Evolutionary conservation across 176 grass and related monocot genomes (phyloP).

Genomic region (Guadua angustifolia): DNA sequence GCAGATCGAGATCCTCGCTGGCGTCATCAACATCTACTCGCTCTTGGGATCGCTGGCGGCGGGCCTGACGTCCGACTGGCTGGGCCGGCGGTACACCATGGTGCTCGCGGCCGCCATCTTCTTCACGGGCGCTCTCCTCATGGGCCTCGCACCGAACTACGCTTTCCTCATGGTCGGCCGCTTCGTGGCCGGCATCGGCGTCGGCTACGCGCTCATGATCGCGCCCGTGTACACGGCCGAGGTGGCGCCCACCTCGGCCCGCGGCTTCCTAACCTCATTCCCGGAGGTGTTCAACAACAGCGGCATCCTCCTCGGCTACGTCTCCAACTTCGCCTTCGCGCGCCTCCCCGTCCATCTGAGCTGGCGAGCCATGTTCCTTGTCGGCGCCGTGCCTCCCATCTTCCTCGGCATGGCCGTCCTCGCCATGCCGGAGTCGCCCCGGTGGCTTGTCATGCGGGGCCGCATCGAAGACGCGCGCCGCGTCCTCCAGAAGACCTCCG

Average conservation of each 20-base stretch:
- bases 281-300: slow-evolving; percentile 89
- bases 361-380: slow-evolving; percentile 91
- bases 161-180: slow-evolving; percentile 75
- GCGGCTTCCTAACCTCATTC: slow-evolving; percentile 83
- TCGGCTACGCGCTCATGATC: slow-evolving; percentile 80
- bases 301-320: slow-evolving; percentile 83
- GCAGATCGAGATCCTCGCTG: slow-evolving; percentile 83
- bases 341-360: slow-evolving; percentile 62
- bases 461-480: slow-evolving; percentile 66
- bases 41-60: slow-evolving; percentile 76
- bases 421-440: slow-evolving; percentile 90
- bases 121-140: slow-evolving; percentile 73
- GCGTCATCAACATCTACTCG: slow-evolving; percentile 81
- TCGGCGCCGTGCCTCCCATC: slow-evolving; percentile 75
- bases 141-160: slow-evolving; percentile 79
- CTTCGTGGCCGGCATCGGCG: slow-evolving; percentile 85
- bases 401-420: slow-evolving; percentile 77
- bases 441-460: slow-evolving; percentile 95
- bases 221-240: slow-evolving; percentile 89
- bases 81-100: slow-evolving; percentile 87
- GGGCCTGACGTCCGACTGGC: slow-evolving; percentile 79
- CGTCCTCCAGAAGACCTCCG: slow-evolving; percentile 68
- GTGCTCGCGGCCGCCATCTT: slow-evolving; percentile 79
- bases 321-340: slow-evolving; percentile 94
- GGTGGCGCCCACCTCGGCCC: slow-evolving; percentile 71